Percentiles rank a stretch among this genome's conserved stretches.
Evolutionary conservation across 2,329 filamentous ascomycete species (phyloP).

Genomic region (Chaetomium sp.): DNA sequence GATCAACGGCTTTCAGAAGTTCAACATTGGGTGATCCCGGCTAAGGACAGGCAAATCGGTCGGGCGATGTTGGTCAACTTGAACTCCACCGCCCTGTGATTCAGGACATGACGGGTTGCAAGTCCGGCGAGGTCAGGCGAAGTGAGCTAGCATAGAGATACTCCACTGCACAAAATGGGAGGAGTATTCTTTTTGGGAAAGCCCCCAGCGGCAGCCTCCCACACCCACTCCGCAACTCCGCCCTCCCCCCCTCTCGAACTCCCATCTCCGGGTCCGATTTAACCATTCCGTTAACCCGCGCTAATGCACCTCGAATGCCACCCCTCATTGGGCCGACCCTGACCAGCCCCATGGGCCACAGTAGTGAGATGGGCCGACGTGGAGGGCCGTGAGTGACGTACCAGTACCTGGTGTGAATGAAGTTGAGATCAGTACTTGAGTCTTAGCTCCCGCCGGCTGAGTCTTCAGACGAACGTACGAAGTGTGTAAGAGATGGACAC

Average conservation of each 20-base stretch:
- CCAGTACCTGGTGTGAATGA: neutral
- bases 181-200: neutral
- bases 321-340: conserved; percentile 26
- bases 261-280: conserved; percentile 23
- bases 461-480: conserved; percentile 5
- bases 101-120: neutral
- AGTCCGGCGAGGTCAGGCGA: neutral
- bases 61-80: neutral
- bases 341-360: conserved; percentile 7
- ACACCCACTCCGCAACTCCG: conserved; percentile 28
- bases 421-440: conserved; percentile 20
- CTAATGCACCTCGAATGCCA: conserved; percentile 13
- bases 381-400: neutral
- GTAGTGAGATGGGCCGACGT: neutral
- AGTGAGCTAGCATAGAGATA: neutral
- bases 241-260: neutral
- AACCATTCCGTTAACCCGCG: conserved; percentile 34
- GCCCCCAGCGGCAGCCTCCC: conserved; percentile 5
- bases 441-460: conserved; percentile 9
- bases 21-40: conserved; percentile 33
- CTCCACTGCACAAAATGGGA: neutral
- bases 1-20: conserved; percentile 42
- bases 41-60: neutral
- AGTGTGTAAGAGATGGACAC: neutral
- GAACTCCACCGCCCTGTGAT: neutral